Evolutionary conservation across 495 filamentous ascomycete species (phyloP), one percentile per base, ranked within the genome.

Genomic region (Talaromyces adpressus): DNA sequence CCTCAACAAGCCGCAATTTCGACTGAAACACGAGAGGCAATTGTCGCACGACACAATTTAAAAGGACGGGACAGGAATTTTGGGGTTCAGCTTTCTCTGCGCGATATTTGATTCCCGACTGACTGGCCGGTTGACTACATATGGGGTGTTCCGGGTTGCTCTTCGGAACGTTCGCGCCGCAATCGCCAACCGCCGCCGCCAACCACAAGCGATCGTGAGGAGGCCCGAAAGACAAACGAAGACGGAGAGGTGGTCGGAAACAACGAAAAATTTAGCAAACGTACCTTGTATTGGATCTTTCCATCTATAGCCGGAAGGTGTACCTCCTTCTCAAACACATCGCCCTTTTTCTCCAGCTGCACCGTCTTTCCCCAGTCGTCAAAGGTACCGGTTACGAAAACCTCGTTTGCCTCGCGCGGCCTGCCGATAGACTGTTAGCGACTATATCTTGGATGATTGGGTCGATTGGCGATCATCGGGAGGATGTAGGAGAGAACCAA

Each of bases 321-420:
- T 20, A 98, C 91, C 53, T 83, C 83, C 76, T 95, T 96, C 77
- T 87, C 80, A 66, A 93, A 94, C 64, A 77, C 68, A 56, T 85
- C 83, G 66, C 82, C 87, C 23, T 85, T 83, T 71, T 89, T 88
- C 53, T 91, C 87, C 57, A 98, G 82, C 78, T 87, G 85, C 68
- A 91, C 85, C 56, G 84, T 91, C 80, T 91, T 90, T 53, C 83
- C 80, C 94, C 94, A 98, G 77, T 92, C 84, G 74, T 98, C 93
- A 72, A 98, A 98, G 57, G 90, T 93, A 69, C 94, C 94, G 6
- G 93, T 97, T 63, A 98, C 94, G 73, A 89, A 92, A 66, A 98
- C 94, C 72, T 96, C 92, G 64, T 82, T 81, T 64, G 90, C 91
- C 65, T 81, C 70, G 70, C 91, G 85, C 66, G 86, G 84, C 91